These are phyloP conservation scores for Nicotiana knightiana DNA, from an alignment of 257 asterid species.

Conservation along the genomic window DNA sequence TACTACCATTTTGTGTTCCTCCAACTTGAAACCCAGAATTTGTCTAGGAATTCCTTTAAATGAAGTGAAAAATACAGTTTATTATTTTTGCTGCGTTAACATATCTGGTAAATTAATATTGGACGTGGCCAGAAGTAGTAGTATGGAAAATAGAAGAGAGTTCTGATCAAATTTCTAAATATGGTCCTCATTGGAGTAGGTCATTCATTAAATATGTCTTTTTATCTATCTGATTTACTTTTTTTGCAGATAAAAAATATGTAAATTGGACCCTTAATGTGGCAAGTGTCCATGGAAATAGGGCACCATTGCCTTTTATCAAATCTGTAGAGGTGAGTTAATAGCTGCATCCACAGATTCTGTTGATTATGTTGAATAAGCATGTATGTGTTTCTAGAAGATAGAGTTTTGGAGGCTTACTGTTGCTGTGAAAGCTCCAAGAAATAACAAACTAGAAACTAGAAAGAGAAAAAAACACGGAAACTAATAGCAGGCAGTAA, in stretches of 20 bases:
- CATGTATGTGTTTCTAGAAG: background rate
- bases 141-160: background rate
- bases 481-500: background rate
- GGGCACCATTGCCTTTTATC: constrained; percentile 80
- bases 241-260: constrained; percentile 60
- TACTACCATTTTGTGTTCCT: background rate
- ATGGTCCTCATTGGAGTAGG: background rate
- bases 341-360: background rate
- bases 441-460: background rate
- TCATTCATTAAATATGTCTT: background rate
- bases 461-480: background rate
- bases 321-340: constrained; percentile 66
- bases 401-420: background rate
- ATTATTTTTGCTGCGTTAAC: background rate
- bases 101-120: background rate
- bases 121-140: background rate
- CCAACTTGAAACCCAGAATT: background rate
- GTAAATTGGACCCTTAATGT: constrained; percentile 84
- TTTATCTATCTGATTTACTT: constrained; percentile 3
- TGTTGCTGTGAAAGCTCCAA: background rate
- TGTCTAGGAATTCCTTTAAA: background rate
- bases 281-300: constrained; percentile 84
- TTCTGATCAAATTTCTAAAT: background rate
- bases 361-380: background rate
- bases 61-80: no score